A percentile compares a stretch with the other conserved stretches of the same genome.
These are phyloP conservation scores for Tolypocladium album DNA, from an alignment of 2,329 filamentous ascomycete genomes.

Conservation along the genomic window DNA sequence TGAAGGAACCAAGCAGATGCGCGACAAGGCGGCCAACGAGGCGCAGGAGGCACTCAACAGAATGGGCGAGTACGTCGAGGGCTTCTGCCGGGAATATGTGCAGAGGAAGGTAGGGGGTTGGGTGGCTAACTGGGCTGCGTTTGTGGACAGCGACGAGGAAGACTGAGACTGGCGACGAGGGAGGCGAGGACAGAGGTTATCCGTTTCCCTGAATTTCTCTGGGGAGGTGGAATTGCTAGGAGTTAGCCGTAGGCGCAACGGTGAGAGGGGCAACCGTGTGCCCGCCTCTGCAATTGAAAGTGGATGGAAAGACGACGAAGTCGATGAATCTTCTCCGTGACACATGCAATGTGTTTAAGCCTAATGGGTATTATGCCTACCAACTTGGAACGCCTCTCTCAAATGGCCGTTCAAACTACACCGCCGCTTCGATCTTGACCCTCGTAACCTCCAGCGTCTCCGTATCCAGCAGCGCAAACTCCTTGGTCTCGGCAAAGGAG, in stretches of 20 bases:
- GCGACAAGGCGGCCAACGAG: neutral
- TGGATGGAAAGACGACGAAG: neutral
- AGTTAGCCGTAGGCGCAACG: neutral
- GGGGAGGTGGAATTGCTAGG: neutral
- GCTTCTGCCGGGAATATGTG: slow-evolving; percentile 3
- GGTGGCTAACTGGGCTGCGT: neutral
- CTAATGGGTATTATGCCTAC: neutral
- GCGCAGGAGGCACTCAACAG: neutral
- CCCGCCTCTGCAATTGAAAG: neutral
- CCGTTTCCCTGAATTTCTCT: neutral
- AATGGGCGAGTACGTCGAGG: slow-evolving; percentile 1
- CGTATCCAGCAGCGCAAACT: slow-evolving; percentile 73
- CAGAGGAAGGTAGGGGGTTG: neutral
- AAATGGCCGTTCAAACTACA: neutral
- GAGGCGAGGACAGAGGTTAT: neutral
- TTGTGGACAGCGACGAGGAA: neutral
- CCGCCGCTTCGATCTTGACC: slow-evolving; percentile 41
- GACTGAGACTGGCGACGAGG: neutral
- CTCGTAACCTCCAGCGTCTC: slow-evolving; percentile 74
- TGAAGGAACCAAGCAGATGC: slow-evolving; percentile 4
- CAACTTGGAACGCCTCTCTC: slow-evolving; percentile 1
- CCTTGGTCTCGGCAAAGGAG: slow-evolving; percentile 64
- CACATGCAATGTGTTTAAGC: neutral
- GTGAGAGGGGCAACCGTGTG: neutral
- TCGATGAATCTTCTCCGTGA: neutral